Conservation (phyloP, 371 early-diverging fungal genomes). For the Basidiobolus heterosporus region DNA sequence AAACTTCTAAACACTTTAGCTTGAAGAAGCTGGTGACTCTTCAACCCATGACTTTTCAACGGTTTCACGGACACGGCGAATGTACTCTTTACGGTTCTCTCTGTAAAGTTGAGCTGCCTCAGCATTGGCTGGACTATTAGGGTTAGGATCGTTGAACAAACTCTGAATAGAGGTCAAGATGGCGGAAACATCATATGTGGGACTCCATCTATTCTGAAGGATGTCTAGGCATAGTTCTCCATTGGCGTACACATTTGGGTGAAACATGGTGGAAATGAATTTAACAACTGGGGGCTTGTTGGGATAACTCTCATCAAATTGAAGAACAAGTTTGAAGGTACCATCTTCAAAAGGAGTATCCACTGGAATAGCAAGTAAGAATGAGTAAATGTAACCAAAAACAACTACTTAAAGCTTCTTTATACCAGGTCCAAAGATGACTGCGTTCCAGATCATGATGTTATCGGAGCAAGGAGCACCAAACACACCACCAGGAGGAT, state of each 20-base stretch:
- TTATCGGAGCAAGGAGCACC: slow-evolving; percentile 92
- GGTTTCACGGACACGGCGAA: slow-evolving; percentile 78
- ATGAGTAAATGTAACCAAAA: not conserved
- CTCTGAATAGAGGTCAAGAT: slow-evolving; percentile 95
- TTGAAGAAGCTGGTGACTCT: not conserved
- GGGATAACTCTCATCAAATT: slow-evolving; percentile 96
- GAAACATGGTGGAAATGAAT: slow-evolving; percentile 96
- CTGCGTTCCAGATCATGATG: slow-evolving; percentile 92
- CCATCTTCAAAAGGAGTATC: slow-evolving; percentile 99
- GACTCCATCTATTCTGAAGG: slow-evolving; percentile 95
- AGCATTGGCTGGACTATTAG: slow-evolving; percentile 94
- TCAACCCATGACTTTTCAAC: slow-evolving; percentile 82
- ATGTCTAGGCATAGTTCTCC: slow-evolving; percentile 98
- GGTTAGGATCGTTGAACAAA: slow-evolving; percentile 95
- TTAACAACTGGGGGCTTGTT: slow-evolving; percentile 96
- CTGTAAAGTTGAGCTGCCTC: slow-evolving; percentile 92
- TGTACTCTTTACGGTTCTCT: slow-evolving; percentile 88
- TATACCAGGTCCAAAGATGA: slow-evolving; percentile 92
- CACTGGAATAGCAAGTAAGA: slow-evolving; percentile 18
- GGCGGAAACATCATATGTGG: slow-evolving; percentile 92
- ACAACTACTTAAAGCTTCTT: slow-evolving; percentile 1
- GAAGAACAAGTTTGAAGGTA: slow-evolving; percentile 89
- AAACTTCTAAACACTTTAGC: too few relatives aligned
- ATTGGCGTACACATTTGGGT: slow-evolving; percentile 97
- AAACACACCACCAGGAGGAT: slow-evolving; percentile 77